Base-by-base conservation (phyloP, 2,329 filamentous ascomycete species). In the Trichoderma endophyticum region DNA sequence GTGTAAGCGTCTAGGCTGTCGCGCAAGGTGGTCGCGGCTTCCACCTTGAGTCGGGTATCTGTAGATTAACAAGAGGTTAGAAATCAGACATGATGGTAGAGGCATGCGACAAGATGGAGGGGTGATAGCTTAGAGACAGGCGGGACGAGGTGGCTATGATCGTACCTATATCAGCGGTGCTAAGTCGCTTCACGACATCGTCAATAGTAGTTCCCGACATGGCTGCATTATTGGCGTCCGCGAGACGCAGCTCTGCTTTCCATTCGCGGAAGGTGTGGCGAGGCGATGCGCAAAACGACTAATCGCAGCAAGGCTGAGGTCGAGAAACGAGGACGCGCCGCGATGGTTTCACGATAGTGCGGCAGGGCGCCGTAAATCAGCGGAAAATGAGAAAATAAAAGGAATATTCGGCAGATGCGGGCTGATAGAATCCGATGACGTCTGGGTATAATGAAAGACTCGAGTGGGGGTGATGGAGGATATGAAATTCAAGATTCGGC, bases 1-100 rank as follows among this genome's bases (percentile, higher is more conserved):
- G 92, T 94, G 84, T 96, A 97, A 78, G 94, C 88, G 75, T 99
- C 97, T 76, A 98, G 91, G 77, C 89, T 94, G 83, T 99, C 97
- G 80, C 96, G 93, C 78, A 99, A 86, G 75, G 95, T 92, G 67
- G 91, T 90, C 74, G 95, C 94, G 75, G 94, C 90, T 78, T 94
- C 93, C 74, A 92, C 88, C 84, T 95, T 97, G 72, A 90, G 83
- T 84, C 93, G 93, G 72, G 91, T 84, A 84, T 98, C 96, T 97
- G 73, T 21, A 72, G 28, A 69, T 56, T 5, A 48, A 32, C 39
- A 32, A 72, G 59, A 62, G 39, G 63, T 73, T 39, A 73, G 72
- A 57, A 28, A 24, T 14, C 11, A n/a, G 15, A 51, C 15, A 21
- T 60, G 28, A 21, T 54, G 36, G 15, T 34, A 8, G 68, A 75